Evolutionary conservation across 2,329 filamentous ascomycete genomes (phyloP).

Genomic region (Biscogniauxia marginata): DNA sequence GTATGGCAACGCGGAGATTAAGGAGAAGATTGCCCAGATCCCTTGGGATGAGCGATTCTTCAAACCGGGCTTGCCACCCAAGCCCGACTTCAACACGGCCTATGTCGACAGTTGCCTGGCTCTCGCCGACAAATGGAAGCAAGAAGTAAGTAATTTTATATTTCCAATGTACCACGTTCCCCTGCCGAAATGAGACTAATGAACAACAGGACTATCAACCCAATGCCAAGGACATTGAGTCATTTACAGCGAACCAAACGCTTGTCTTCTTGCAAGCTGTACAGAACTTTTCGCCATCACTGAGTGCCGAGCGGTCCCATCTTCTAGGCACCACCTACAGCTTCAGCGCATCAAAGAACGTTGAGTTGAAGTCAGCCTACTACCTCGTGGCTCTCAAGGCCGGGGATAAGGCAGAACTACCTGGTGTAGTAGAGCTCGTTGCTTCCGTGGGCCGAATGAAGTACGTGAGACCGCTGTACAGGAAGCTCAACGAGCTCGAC

Average conservation of each 20-base stretch:
- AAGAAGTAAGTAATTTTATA: conserved; percentile 43
- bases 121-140: conserved; percentile 79
- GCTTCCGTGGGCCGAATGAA: conserved; percentile 92
- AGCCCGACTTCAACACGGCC: conserved; percentile 86
- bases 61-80: conserved; percentile 81
- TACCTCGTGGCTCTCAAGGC: conserved; percentile 76
- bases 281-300: conserved; percentile 62
- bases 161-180: conserved; percentile 17
- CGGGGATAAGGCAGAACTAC: conserved; percentile 66
- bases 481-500: conserved; percentile 72
- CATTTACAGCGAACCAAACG: conserved; percentile 82
- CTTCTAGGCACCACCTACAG: conserved; percentile 74
- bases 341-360: conserved; percentile 73
- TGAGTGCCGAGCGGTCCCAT: conserved; percentile 65
- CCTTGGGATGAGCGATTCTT: conserved; percentile 94
- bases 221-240: conserved; percentile 63
- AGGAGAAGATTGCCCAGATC: conserved; percentile 66
- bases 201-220: conserved; percentile 58
- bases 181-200: conserved; percentile 12
- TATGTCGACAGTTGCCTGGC: conserved; percentile 83
- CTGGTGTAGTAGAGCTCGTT: conserved; percentile 71
- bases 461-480: conserved; percentile 85
- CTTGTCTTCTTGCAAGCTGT: conserved; percentile 86
- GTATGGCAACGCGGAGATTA: conserved; percentile 60
- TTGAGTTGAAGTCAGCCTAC: conserved; percentile 81